Evolutionary conservation across 805 yeast species (phyloP), one percentile per base, ranked within the genome.

Genomic region (Cyberlindnera euphorbiae): DNA sequence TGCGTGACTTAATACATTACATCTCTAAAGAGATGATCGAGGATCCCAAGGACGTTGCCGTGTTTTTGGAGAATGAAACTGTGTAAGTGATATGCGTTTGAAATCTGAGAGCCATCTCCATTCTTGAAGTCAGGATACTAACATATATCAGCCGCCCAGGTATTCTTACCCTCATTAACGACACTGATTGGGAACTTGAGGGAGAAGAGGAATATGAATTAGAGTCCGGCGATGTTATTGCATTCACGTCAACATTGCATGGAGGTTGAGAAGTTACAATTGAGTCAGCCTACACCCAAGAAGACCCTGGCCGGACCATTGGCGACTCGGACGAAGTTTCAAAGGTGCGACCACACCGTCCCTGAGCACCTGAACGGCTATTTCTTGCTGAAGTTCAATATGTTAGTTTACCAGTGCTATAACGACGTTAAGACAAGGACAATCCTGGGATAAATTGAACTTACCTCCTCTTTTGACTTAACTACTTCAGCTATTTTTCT

Each of bases 111-210:
- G n/a, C n/a, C n/a, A n/a, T n/a, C n/a, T n/a, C n/a, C n/a, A n/a
- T n/a, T n/a, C n/a, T n/a, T n/a, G n/a, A n/a, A n/a, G n/a, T n/a
- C n/a, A n/a, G n/a, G n/a, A n/a, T n/a, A n/a, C n/a, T n/a, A n/a
- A n/a, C n/a, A n/a, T n/a, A n/a, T n/a, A n/a, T 5, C 22, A 78
- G 87, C 11, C 76, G 97, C 33, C 96, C 97, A 0, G 98, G 98
- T 3, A 86, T 90, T 31, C 65, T 90, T 42, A 96, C 93, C 8
- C 69, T 90, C 38, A 82, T 90, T 44, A 90, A 90, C 54, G 97
- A 90, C 56, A 79, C 95, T 0, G 98, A 90, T 62, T 90, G 97
- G 97, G 98, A 90, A 53, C 62, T 90, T 11, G 95, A 88, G 57
- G 97, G 87, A 9, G 88, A 81, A 59, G 88, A 85, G 49, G 82